A percentile compares a stretch with the other conserved stretches of the same genome.
These are phyloP conservation scores for Hypholoma fasciculare DNA, from an alignment of 768 basidiomycete genomes.

Conservation along the genomic window DNA sequence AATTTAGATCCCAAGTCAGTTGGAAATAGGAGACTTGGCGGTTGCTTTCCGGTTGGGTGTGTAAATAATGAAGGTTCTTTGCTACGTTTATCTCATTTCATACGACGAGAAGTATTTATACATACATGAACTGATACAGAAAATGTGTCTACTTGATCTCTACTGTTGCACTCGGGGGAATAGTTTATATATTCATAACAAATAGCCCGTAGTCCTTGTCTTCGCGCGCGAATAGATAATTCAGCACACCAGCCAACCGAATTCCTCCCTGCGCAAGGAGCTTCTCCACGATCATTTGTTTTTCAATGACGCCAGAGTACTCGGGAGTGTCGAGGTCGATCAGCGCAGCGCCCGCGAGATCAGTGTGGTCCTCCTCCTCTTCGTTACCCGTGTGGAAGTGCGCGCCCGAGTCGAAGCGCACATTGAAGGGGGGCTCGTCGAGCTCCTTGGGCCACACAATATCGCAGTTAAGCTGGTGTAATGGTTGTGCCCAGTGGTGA, in stretches of 20 bases:
- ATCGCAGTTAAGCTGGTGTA: constrained; percentile 80
- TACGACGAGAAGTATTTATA: too few species aligned
- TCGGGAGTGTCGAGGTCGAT: constrained; percentile 81
- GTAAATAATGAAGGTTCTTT: too few species aligned
- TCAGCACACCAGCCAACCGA: constrained; percentile 80
- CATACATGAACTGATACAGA: too few species aligned
- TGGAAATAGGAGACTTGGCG: too few species aligned
- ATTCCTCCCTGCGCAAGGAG: constrained; percentile 82
- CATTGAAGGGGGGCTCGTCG: constrained; percentile 46
- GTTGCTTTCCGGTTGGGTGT: too few species aligned
- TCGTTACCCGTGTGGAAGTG: constrained; percentile 12
- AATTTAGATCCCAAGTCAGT: too few species aligned
- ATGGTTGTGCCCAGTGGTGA: constrained; percentile 71
- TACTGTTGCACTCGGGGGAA: neutral
- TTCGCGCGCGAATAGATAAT: constrained; percentile 57
- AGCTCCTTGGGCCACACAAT: constrained; percentile 78
- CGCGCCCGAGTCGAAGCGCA: constrained; percentile 15
- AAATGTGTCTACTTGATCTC: neutral
- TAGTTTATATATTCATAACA: neutral
- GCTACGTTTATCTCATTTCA: too few species aligned
- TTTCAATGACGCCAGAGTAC: constrained; percentile 70
- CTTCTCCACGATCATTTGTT: constrained; percentile 75
- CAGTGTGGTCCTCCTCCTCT: constrained; percentile 7
- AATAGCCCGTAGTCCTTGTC: neutral
- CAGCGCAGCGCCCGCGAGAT: constrained; percentile 7